Percentiles rank a stretch among this genome's conserved stretches.
Evolutionary conservation across 192 early-diverging fungal genomes (phyloP).

Genomic region (Backusella tarrabulga): DNA sequence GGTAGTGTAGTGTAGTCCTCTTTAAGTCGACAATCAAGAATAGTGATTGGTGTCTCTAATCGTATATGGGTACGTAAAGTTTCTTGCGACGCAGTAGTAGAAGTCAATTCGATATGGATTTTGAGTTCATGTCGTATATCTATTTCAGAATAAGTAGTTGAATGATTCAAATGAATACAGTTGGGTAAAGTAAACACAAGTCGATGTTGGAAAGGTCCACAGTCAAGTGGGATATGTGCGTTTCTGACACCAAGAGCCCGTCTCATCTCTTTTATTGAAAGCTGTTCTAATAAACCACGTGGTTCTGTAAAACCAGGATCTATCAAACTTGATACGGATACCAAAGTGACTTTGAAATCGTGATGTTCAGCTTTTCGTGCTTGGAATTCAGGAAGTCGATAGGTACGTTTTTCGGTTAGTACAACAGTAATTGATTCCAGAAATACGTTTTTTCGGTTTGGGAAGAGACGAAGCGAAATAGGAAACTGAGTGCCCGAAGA

Average conservation of each 20-base stretch:
- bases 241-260: slow-evolving; percentile 9
- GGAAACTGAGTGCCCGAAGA: slow-evolving; percentile 31
- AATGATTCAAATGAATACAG: slow-evolving; percentile 30
- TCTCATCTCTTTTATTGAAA: slow-evolving; percentile 12
- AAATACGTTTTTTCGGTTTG: slow-evolving; percentile 22
- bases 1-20: slow-evolving; percentile 29
- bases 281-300: background rate
- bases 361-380: slow-evolving; percentile 12
- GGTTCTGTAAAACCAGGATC: slow-evolving; percentile 6
- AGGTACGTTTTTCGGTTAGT: slow-evolving; percentile 19
- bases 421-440: slow-evolving; percentile 29
- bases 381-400: slow-evolving; percentile 32
- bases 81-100: background rate
- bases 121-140: slow-evolving; percentile 26
- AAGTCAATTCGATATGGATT: slow-evolving; percentile 24
- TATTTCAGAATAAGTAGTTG: slow-evolving; percentile 25
- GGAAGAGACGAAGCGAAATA: slow-evolving; percentile 14
- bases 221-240: slow-evolving; percentile 21
- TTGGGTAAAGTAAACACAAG: slow-evolving; percentile 30
- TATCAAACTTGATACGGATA: background rate
- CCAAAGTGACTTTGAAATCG: slow-evolving; percentile 9
- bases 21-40: slow-evolving; percentile 32
- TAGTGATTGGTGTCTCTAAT: slow-evolving; percentile 26
- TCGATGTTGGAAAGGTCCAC: slow-evolving; percentile 15
- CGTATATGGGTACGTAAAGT: slow-evolving; percentile 3